phyloP scores from a whole-genome alignment of 139 green algal species.

The Diplosphaera chodatii region DNA sequence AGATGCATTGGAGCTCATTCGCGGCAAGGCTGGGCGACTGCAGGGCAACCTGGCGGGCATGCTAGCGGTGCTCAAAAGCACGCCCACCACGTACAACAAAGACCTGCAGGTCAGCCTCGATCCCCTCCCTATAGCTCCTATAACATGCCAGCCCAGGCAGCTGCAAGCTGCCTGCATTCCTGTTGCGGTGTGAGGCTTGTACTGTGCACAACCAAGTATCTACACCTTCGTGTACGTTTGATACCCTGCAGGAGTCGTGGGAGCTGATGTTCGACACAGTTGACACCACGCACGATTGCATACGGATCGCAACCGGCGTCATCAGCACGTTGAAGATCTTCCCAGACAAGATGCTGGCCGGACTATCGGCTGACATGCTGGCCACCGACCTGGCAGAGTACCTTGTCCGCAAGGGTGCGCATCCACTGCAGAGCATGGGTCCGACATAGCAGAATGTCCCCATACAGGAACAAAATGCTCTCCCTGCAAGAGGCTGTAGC shows the following conservation, averaged over 20 bases:
- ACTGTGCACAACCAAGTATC: no score
- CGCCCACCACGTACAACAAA: slow-evolving; percentile 99
- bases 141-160: no score
- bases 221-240: no score
- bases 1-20: slow-evolving; percentile 95
- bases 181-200: no score
- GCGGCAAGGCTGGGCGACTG: slow-evolving; percentile 62
- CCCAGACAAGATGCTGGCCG: slow-evolving; percentile 77
- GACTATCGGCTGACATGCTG: slow-evolving; percentile 90
- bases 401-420: slow-evolving; percentile 90
- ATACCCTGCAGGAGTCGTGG: slow-evolving; percentile 80
- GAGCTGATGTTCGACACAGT: slow-evolving; percentile 93
- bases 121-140: no score
- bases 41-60: slow-evolving; percentile 86
- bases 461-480: no score
- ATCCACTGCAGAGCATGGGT: no score
- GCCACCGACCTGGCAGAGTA: slow-evolving; percentile 99
- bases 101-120: slow-evolving; percentile 97
- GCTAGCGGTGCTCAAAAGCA: slow-evolving; percentile 88
- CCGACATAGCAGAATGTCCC: no score
- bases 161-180: no score
- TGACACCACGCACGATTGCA: slow-evolving; percentile 80
- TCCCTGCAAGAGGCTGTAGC: no score
- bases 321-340: slow-evolving; percentile 84
- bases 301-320: slow-evolving; percentile 91